Percentiles rank a stretch among this genome's conserved stretches.
phyloP scores from a whole-genome alignment of 2,329 filamentous ascomycete genomes.

The Hypoxylon sp. region DNA sequence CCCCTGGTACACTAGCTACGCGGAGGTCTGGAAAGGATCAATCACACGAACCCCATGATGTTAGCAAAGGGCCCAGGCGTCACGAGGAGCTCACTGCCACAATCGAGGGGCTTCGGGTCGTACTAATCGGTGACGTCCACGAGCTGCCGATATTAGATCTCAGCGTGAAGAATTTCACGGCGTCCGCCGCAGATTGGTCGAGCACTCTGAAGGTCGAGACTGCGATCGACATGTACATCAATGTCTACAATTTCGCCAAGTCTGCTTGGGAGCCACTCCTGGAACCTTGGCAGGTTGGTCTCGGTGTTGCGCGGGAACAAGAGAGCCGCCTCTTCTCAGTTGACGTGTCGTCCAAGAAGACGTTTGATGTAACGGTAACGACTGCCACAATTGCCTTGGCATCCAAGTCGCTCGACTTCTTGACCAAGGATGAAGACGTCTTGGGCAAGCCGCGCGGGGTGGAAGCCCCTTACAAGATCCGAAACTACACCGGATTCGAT shows the following conservation, averaged over 20 bases:
- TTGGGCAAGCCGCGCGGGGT: constrained; percentile 90
- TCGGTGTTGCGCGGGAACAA: constrained; percentile 83
- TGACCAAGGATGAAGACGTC: constrained; percentile 88
- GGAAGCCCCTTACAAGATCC: constrained; percentile 91
- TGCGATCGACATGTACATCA: constrained; percentile 91
- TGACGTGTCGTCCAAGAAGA: constrained; percentile 87
- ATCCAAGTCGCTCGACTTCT: constrained; percentile 91
- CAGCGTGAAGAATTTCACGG: constrained; percentile 87
- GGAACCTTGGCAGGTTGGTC: constrained; percentile 94
- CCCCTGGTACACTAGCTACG: constrained; percentile 44
- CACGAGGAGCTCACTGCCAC: constrained; percentile 84
- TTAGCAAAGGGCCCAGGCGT: constrained; percentile 45
- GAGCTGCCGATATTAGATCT: constrained; percentile 95
- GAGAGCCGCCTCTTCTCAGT: constrained; percentile 80
- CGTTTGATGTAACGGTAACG: constrained; percentile 89
- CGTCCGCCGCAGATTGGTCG: constrained; percentile 91
- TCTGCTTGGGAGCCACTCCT: constrained; percentile 97
- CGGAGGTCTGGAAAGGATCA: constrained; percentile 40
- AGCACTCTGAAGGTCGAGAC: constrained; percentile 85
- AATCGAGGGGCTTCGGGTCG: constrained; percentile 87
- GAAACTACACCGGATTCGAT: constrained; percentile 95
- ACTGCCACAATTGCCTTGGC: constrained; percentile 92
- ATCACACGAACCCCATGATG: constrained; percentile 45
- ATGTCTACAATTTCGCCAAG: constrained; percentile 99
- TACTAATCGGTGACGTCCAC: constrained; percentile 94